Conservation (phyloP, 352 stramenopile genomes). For the Phytophthora constricta region DNA sequence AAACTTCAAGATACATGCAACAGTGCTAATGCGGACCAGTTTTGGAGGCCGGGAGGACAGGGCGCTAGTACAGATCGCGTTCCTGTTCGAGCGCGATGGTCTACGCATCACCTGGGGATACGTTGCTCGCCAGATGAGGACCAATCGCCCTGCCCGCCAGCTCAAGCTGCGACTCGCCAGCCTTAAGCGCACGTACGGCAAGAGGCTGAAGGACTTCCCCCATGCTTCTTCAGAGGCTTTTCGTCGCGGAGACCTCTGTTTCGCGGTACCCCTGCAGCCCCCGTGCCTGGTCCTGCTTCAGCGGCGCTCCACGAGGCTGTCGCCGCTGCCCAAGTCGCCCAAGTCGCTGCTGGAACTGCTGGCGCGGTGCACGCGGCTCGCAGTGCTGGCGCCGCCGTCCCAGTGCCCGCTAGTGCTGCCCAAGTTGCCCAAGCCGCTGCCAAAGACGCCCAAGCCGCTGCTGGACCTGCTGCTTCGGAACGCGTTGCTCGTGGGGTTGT, state of each 20-base stretch:
- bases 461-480: too few relatives aligned
- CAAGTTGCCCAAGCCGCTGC: too few relatives aligned
- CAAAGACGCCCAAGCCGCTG: too few relatives aligned
- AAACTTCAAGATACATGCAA: background rate
- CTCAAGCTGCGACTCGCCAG: background rate
- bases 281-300: background rate
- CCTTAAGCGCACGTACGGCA: constrained; percentile 1
- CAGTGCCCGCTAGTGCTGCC: too few relatives aligned
- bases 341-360: background rate
- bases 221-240: background rate
- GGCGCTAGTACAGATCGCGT: background rate
- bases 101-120: background rate
- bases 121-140: background rate
- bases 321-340: background rate
- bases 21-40: background rate
- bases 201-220: background rate
- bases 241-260: background rate
- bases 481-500: too few relatives aligned
- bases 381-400: too few relatives aligned
- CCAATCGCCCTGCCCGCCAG: background rate
- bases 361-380: too few relatives aligned
- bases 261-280: background rate
- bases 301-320: background rate
- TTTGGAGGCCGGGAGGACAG: too few relatives aligned
- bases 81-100: background rate